Base-by-base conservation (phyloP, 2,329 filamentous ascomycete genomes). In the Ceratocystis cubensis region DNA sequence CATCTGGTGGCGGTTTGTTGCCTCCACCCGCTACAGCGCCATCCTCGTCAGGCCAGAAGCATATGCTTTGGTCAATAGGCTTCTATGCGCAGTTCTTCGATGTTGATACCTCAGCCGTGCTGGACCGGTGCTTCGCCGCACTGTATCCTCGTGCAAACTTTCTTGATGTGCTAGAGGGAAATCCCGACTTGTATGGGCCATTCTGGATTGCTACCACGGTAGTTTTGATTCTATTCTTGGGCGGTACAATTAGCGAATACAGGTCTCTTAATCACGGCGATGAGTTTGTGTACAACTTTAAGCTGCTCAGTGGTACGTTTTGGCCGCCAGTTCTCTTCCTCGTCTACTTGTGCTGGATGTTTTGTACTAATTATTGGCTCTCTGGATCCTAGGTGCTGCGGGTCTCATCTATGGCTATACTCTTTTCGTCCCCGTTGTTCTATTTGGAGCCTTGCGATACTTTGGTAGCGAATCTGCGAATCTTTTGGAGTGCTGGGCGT, bases 1-100 rank as follows among this genome's bases (percentile, higher is more conserved):
- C 76, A 4, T 73, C 78, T 6, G 77, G 80, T 30, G 56, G 56
- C 28, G 17, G 56, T 8, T n/a, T 3, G 15, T 84, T 86, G 1
- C 84, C 83, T 0, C 78, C 79, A 1, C 84, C 84, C 1, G 83
- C 74, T 13, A 86, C 84, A 20, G 78, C 83, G 2, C 75, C 78
- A 22, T 74, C 75, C 5, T 74, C 72, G 1, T 71, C 76, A 8
- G 77, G 77, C 17, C 82, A 84, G 69, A 97, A 97, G 78, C 89
- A 89, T 73, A 91, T 88, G 79, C 88, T 97, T 70, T 99, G 94
- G 94, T 86, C 86, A 59, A 81, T 97, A 69, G 85, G 86, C 67
- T 99, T 96, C 81, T 99, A 99, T 79, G 86, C 91, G 66, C 94
- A 96, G 78, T 97, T 94, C 84, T 99, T 99, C 78, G 94, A 99